phyloP scores from a whole-genome alignment of 306 rosid species.

The Acacia acuminata region DNA sequence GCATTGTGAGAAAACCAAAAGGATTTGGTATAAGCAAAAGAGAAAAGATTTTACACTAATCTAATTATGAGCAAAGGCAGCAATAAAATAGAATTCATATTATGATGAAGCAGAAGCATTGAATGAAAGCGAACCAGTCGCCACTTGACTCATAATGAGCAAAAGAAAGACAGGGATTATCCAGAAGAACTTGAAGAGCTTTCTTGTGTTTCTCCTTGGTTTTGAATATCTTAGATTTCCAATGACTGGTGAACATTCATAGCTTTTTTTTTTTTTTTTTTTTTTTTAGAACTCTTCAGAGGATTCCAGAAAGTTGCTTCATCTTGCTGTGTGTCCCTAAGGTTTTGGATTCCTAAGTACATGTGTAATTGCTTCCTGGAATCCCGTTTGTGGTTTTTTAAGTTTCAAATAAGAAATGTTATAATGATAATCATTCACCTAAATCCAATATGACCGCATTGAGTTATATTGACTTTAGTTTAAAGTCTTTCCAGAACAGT shows the following conservation, averaged over 20 bases:
- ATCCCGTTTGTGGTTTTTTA: background rate
- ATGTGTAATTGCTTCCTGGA: background rate
- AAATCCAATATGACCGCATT: background rate
- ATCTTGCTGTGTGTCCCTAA: constrained; percentile 1
- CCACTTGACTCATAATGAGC: background rate
- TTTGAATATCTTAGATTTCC: background rate
- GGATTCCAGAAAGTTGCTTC: background rate
- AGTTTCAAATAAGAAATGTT: background rate
- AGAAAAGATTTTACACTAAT: background rate
- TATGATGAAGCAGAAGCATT: background rate
- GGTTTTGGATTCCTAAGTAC: background rate
- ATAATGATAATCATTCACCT: background rate
- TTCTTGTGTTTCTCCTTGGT: background rate
- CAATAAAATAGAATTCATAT: background rate
- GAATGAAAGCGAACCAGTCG: background rate
- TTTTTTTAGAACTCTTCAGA: background rate
- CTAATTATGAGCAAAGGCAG: constrained; percentile 1
- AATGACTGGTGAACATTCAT: background rate
- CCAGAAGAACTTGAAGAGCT: background rate
- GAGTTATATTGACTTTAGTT: background rate
- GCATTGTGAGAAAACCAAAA: constrained; percentile 2
- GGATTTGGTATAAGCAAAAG: background rate
- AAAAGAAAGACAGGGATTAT: background rate
- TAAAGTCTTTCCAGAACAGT: background rate
- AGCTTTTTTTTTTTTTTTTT: background rate